Conservation (phyloP, 2,329 filamentous ascomycete species). For the Fusarium sp. region DNA sequence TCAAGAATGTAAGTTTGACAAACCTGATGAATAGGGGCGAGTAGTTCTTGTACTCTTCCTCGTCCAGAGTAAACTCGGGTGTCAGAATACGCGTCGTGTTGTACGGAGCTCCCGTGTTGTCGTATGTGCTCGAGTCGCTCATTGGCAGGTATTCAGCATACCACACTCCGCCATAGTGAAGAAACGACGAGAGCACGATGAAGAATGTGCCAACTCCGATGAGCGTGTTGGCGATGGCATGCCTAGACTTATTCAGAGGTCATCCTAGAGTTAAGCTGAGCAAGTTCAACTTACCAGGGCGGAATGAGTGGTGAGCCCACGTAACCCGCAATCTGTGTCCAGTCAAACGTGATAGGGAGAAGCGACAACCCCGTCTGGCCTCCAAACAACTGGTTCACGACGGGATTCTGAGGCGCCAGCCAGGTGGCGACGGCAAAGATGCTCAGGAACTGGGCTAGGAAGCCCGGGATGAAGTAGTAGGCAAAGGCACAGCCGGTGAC, state of each 20-base stretch:
- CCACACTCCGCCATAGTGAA: slow-evolving; percentile 76
- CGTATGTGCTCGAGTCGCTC: slow-evolving; percentile 76
- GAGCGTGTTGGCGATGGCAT: slow-evolving; percentile 79
- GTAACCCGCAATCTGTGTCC: slow-evolving; percentile 78
- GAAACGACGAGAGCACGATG: slow-evolving; percentile 66
- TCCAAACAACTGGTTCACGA: slow-evolving; percentile 81
- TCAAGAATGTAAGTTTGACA: neutral
- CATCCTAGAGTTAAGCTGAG: neutral
- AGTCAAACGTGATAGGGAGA: slow-evolving; percentile 80
- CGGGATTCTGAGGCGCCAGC: slow-evolving; percentile 74
- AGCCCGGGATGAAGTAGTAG: slow-evolving; percentile 79
- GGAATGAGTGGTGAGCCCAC: slow-evolving; percentile 76
- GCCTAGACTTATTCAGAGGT: slow-evolving; percentile 53
- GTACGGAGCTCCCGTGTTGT: slow-evolving; percentile 75
- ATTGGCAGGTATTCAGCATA: slow-evolving; percentile 75
- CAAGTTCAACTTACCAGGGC: slow-evolving; percentile 64
- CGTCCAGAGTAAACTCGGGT: slow-evolving; percentile 70
- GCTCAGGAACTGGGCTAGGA: slow-evolving; percentile 75
- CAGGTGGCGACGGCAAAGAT: slow-evolving; percentile 79
- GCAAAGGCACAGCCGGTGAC: slow-evolving; percentile 68
- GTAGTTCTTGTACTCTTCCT: slow-evolving; percentile 73
- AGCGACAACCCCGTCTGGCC: slow-evolving; percentile 75
- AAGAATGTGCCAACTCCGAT: slow-evolving; percentile 76
- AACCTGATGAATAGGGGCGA: slow-evolving; percentile 74
- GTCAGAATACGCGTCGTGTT: slow-evolving; percentile 74